Evolutionary conservation across 1,284 basidiomycete genomes (phyloP).

Genomic region (Ustilago sp.): DNA sequence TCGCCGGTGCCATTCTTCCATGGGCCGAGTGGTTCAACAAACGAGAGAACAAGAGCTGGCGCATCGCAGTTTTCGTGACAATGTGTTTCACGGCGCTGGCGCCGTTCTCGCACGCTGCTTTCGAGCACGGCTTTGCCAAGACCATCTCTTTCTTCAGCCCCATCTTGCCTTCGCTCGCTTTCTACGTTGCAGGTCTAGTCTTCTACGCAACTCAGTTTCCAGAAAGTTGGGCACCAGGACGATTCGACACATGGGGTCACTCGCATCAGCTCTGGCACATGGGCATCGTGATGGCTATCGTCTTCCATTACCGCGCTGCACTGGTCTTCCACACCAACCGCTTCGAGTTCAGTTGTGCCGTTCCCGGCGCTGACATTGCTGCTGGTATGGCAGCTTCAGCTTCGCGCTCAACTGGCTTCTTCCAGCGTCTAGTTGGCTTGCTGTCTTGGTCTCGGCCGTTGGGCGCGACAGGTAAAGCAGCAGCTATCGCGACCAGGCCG

Average conservation of each 20-base stretch:
- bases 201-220: conserved; percentile 66
- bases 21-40: conserved; percentile 68
- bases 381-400: conserved; percentile 17
- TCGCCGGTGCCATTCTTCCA: conserved; percentile 64
- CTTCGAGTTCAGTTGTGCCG: conserved; percentile 63
- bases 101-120: conserved; percentile 65
- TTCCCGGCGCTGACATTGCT: conserved; percentile 21
- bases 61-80: conserved; percentile 64
- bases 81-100: conserved; percentile 65
- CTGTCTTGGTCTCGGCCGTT: conserved; percentile 19
- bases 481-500: conserved; percentile 28
- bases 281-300: conserved; percentile 65
- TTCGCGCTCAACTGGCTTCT: conserved; percentile 6
- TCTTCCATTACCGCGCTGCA: conserved; percentile 64
- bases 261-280: conserved; percentile 69
- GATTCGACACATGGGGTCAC: conserved; percentile 65
- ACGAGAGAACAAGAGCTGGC: conserved; percentile 58
- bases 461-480: conserved; percentile 22
- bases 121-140: conserved; percentile 61
- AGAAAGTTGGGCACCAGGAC: conserved; percentile 63
- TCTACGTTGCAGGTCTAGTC: conserved; percentile 63
- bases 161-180: conserved; percentile 60
- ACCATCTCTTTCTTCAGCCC: conserved; percentile 63
- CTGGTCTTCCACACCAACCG: conserved; percentile 62
- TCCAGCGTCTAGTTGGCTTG: conserved; percentile 26